A percentile compares a stretch with the other conserved stretches of the same genome.
Conservation (phyloP, 2,329 filamentous ascomycete species). For the Diaporthe destruens region DNA sequence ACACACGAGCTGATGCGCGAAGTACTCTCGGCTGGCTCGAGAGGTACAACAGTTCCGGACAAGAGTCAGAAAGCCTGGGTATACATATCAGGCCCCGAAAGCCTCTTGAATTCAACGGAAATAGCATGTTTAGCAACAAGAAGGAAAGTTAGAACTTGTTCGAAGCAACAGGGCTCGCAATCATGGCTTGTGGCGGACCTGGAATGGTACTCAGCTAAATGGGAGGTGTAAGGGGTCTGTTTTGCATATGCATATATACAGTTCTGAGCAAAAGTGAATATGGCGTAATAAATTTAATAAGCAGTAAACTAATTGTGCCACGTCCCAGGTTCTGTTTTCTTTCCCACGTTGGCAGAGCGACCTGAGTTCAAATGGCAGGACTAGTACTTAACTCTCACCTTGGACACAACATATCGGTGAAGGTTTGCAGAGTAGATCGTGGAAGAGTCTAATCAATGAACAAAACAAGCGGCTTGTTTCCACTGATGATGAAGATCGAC, state of each 20-base stretch:
- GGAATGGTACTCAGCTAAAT: constrained; percentile 25
- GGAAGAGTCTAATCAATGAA: background rate
- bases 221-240: background rate
- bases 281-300: no score
- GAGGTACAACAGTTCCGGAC: background rate
- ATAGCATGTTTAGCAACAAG: background rate
- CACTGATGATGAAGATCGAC: background rate
- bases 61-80: constrained; percentile 29
- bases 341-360: background rate
- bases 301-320: no score
- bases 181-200: constrained; percentile 4
- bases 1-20: background rate
- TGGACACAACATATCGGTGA: background rate
- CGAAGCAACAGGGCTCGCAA: background rate
- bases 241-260: no score
- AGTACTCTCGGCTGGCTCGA: background rate
- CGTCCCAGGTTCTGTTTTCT: no score
- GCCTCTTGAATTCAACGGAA: constrained; percentile 29
- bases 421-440: background rate
- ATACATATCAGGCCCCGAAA: constrained; percentile 31
- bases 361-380: background rate
- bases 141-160: background rate
- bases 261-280: no score
- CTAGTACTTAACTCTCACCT: no score
- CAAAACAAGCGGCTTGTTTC: background rate